A percentile compares a stretch with the other conserved stretches of the same genome.
Evolutionary conservation across 169 alveolate genomes (phyloP).

Genomic region (Eimeria maxima): DNA sequence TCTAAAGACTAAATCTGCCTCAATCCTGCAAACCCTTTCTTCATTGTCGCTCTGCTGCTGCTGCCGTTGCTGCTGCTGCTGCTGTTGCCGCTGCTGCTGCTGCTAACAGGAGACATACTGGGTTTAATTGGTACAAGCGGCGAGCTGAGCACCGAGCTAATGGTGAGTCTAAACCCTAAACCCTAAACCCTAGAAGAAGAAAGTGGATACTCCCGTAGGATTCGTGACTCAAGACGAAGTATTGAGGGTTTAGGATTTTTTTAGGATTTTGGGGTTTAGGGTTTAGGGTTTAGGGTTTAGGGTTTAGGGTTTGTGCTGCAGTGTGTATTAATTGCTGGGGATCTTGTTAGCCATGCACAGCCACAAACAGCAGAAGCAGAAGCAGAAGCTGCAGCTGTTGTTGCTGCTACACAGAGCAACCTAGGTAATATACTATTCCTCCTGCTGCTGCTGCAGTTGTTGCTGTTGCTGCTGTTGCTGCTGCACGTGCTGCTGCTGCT

Average conservation of each 20-base stretch:
- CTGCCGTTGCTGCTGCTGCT: no score
- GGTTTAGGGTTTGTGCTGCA: not conserved
- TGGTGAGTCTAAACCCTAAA: not conserved
- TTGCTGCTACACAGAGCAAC: no score
- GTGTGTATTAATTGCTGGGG: slow-evolving; percentile 3
- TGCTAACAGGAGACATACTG: not conserved
- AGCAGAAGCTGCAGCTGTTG: not conserved
- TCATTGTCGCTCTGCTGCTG: no score
- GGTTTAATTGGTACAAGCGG: not conserved
- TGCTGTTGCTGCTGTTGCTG: slow-evolving; percentile 52
- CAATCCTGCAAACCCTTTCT: no score
- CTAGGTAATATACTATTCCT: not conserved
- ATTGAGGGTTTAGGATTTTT: no score
- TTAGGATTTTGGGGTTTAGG: no score
- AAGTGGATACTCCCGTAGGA: no score
- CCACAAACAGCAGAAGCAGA: not conserved
- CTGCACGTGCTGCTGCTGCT: not conserved
- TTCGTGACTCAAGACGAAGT: no score
- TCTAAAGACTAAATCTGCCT: no score
- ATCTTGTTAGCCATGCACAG: not conserved
- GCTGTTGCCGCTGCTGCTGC: no score
- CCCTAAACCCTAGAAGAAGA: not conserved
- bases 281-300: not conserved
- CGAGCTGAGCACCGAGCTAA: not conserved
- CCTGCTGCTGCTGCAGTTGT: not conserved